A percentile compares a stretch with the other conserved stretches of the same genome.
Evolutionary conservation across 768 basidiomycete species (phyloP).

Genomic region (Serendipita indica): DNA sequence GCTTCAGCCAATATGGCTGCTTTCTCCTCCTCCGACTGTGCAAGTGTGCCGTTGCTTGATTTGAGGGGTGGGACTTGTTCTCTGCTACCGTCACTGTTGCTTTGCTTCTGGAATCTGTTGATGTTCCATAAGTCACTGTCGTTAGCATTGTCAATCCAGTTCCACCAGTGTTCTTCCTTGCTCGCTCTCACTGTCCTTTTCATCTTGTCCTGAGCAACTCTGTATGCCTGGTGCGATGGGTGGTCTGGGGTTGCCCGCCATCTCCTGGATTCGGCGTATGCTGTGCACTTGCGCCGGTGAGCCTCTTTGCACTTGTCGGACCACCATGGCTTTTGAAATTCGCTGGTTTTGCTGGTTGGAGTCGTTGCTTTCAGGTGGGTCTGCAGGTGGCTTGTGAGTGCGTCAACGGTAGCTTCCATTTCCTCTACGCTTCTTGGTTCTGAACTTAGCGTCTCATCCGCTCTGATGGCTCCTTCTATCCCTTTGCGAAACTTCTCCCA

Average conservation of each 20-base stretch:
- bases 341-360: conserved; percentile 15
- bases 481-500: conserved; percentile 22
- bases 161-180: neutral
- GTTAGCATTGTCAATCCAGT: neutral
- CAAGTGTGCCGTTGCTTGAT: neutral
- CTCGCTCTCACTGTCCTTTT: neutral
- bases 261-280: conserved; percentile 4
- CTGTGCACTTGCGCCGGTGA: conserved; percentile 12
- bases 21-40: neutral
- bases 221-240: neutral
- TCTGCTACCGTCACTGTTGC: neutral
- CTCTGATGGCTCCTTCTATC: conserved; percentile 12
- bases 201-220: neutral
- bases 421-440: neutral
- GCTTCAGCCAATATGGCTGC: neutral
- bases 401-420: conserved; percentile 9
- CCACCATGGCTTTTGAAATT: conserved; percentile 25
- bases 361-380: conserved; percentile 16
- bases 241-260: neutral
- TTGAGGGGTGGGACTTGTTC: neutral
- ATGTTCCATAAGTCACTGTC: neutral
- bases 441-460: neutral
- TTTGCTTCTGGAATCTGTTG: neutral
- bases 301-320: conserved; percentile 19
- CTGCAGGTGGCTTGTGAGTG: conserved; percentile 16